Percentiles rank a stretch among this genome's conserved stretches.
phyloP scores from a whole-genome alignment of 2,329 filamentous ascomycete genomes.

The Nemania bipapillata region DNA sequence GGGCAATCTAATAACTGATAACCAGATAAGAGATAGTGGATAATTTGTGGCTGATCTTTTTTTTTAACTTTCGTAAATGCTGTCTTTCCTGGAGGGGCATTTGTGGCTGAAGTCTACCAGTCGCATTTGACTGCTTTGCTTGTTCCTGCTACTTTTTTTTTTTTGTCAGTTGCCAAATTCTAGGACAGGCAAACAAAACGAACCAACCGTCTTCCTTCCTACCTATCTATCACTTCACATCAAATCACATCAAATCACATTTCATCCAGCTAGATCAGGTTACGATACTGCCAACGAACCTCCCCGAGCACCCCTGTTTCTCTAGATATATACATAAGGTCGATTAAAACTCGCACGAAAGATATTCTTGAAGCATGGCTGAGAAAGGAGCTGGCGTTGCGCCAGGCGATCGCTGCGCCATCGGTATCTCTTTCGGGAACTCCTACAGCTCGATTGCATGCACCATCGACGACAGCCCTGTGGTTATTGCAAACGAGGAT shows the following conservation, averaged over 20 bases:
- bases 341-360: neutral
- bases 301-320: conserved; percentile 17
- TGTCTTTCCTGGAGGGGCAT: conserved; percentile 47
- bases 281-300: conserved; percentile 19
- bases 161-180: conserved; percentile 43
- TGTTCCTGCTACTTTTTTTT: conserved; percentile 41
- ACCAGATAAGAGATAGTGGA: conserved; percentile 12
- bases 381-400: conserved; percentile 58
- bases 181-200: conserved; percentile 21
- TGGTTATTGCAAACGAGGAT: conserved; percentile 99
- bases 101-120: conserved; percentile 44
- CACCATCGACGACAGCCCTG: conserved; percentile 91
- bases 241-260: conserved; percentile 34
- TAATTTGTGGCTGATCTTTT: conserved; percentile 34
- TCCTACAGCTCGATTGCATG: conserved; percentile 97
- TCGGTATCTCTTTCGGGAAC: conserved; percentile 98
- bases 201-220: conserved; percentile 24
- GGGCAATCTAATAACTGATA: conserved; percentile 6
- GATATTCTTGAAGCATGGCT: conserved; percentile 26
- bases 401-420: conserved; percentile 74
- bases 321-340: neutral
- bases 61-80: neutral
- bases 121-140: neutral
- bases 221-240: too few species aligned
- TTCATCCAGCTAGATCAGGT: conserved; percentile 19